Conservation (phyloP, 805 yeast genomes). For the Myxozyma sirexii region DNA sequence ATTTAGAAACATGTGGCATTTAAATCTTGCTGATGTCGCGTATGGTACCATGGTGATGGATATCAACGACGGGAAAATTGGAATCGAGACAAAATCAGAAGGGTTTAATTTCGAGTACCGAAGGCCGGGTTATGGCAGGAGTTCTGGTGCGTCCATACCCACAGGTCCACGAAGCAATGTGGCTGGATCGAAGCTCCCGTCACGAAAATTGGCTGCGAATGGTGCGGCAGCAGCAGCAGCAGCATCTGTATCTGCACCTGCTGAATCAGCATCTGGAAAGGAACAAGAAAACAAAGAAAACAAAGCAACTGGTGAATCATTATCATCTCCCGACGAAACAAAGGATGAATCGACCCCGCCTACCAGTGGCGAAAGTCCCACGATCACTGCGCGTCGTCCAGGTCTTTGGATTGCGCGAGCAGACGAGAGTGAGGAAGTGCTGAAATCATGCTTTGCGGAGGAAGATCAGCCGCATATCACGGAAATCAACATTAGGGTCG, state of each 20-base stretch:
- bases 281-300: neutral
- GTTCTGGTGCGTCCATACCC: neutral
- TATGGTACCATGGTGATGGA: conserved; percentile 54
- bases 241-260: neutral
- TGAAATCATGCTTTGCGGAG: conserved; percentile 40
- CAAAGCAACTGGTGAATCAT: neutral
- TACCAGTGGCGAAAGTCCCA: conserved; percentile 6
- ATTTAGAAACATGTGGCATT: conserved; percentile 76
- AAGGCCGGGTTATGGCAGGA: conserved; percentile 17
- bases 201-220: neutral
- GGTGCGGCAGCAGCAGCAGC: neutral
- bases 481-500: conserved; percentile 38
- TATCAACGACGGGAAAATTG: conserved; percentile 52
- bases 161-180: neutral
- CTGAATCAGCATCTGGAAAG: neutral
- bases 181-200: neutral
- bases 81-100: conserved; percentile 55
- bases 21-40: conserved; percentile 65
- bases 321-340: conserved; percentile 9
- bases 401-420: conserved; percentile 48
- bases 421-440: conserved; percentile 41
- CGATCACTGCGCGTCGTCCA: conserved; percentile 33
- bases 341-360: neutral
- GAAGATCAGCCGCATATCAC: conserved; percentile 43
- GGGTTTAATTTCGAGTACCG: conserved; percentile 69